These are phyloP conservation scores for Eucalyptus coolabah DNA, from an alignment of 345 rosid species.

Conservation along the genomic window DNA sequence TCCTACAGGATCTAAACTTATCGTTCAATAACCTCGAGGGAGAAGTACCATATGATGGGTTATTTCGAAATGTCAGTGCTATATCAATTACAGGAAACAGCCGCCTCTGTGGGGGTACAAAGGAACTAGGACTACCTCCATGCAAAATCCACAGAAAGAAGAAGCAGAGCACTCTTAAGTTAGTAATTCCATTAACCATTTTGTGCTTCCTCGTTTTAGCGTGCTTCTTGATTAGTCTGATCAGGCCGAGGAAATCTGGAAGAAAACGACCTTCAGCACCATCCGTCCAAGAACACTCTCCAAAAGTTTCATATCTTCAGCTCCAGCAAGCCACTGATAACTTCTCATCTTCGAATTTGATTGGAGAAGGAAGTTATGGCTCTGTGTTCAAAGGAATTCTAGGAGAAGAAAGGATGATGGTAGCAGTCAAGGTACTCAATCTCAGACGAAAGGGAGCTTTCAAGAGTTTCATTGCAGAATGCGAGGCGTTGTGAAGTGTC, in stretches of 20 bases:
- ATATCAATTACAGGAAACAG: not conserved
- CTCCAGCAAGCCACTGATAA: constrained; percentile 4
- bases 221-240: not conserved
- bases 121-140: not conserved
- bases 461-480: constrained; percentile 34
- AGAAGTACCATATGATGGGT: not conserved
- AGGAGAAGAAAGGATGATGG: not conserved
- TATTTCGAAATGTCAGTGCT: not conserved
- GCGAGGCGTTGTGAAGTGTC: constrained; percentile 13
- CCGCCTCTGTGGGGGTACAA: not conserved
- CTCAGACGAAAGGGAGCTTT: constrained; percentile 16
- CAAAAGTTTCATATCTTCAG: not conserved
- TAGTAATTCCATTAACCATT: not conserved
- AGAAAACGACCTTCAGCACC: not conserved
- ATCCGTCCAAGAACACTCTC: not conserved
- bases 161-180: not conserved
- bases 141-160: not conserved
- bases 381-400: constrained; percentile 14
- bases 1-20: not conserved
- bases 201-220: not conserved
- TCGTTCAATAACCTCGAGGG: not conserved
- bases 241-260: not conserved
- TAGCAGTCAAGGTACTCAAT: constrained; percentile 29
- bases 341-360: constrained; percentile 1
- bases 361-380: constrained; percentile 10